These are phyloP conservation scores for Bruguiera sexangula DNA, from an alignment of 345 rosid species.

Conservation along the genomic window DNA sequence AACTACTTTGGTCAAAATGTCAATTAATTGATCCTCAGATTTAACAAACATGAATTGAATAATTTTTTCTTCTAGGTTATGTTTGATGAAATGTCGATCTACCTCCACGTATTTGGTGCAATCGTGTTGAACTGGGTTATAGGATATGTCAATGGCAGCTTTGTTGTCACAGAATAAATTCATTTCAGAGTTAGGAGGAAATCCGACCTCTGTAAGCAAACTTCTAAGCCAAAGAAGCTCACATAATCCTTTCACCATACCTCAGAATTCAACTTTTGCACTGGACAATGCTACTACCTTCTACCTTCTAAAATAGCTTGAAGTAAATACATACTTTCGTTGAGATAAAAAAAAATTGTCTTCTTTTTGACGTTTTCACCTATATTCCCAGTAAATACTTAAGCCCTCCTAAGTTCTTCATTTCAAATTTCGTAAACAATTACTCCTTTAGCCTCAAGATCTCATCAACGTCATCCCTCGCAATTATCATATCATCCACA, in stretches of 20 bases:
- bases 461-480: neutral
- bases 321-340: neutral
- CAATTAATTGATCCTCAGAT: neutral
- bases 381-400: too few species aligned
- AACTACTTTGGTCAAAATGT: neutral
- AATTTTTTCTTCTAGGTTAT: neutral
- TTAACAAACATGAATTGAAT: neutral
- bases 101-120: too few species aligned
- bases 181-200: too few species aligned
- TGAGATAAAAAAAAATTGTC: neutral
- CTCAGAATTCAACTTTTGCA: neutral
- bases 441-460: neutral
- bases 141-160: too few species aligned
- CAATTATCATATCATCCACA: too few species aligned
- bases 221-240: too few species aligned
- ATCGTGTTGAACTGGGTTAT: too few species aligned
- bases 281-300: neutral
- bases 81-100: too few species aligned
- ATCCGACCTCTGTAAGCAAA: too few species aligned
- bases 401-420: too few species aligned
- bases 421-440: neutral
- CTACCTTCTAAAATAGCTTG: too few species aligned
- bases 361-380: too few species aligned
- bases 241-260: neutral
- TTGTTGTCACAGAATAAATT: neutral